Base-by-base conservation (phyloP, 2,329 filamentous ascomycete genomes). In the Aureobasidium vineae region DNA sequence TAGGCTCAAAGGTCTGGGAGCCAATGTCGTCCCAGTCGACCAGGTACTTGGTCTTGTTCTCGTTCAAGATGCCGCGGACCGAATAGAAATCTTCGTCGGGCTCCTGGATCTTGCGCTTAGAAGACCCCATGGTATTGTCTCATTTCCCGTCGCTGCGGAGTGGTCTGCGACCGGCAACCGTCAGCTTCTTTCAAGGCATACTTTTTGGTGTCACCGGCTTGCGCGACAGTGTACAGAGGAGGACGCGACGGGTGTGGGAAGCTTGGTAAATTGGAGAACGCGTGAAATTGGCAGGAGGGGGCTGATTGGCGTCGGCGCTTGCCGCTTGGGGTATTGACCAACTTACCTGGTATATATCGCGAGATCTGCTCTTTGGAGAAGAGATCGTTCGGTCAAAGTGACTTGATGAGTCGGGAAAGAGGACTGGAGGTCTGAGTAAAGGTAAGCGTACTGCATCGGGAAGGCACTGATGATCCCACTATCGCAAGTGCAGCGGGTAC, bases 11-110 rank as follows among this genome's bases (percentile, higher is more conserved):
- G 1, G 69, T 67, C 68, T 84, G 2, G 70, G 68, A 40, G 36
- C n/a, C 50, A 8, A 79, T 75, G 71, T 83, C 80, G 56, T 79
- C 80, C 86, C 86, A 88, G 71, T 86, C 81, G 63, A 88, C 80
- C 3, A 79, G 72, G 70, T 86, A 88, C n/a, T 78, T 68, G 13
- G 72, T 72, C 28, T 71, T 72, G 31, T 56, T 70, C 53, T 77
- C 76, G 47, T 72, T 67, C 23, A 79, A 68, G 43, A 79, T 78
- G 7, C 64, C 69, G 23, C 70, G 68, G 41, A 75, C 68, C 13
- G 64, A 65, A 43, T 72, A 78, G 21, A 71, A 70, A 3, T 61
- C 43, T 2, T 49, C 41, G n/a, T 15, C n/a, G 11, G 40, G 38
- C 16, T 41, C 33, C 36, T 56, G 50, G 6, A 1, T 10, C 50